phyloP scores from a whole-genome alignment of 2,329 filamentous ascomycete species.

The Lachnellula subtilissima region DNA sequence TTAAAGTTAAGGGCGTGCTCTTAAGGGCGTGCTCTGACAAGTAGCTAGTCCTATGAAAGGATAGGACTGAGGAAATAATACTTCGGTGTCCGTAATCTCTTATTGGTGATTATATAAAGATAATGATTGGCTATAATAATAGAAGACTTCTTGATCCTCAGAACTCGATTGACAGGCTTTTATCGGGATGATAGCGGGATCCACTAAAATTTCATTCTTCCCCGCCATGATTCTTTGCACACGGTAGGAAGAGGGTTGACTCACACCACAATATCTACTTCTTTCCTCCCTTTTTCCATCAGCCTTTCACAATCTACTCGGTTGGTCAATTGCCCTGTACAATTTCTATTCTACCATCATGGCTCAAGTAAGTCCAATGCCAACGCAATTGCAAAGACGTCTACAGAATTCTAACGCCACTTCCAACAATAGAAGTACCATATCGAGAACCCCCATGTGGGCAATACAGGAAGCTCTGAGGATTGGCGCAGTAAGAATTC shows the following conservation, averaged over 20 bases:
- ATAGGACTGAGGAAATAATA: too few species aligned
- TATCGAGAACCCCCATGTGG: slow-evolving; percentile 74
- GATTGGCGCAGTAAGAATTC: slow-evolving; percentile 73
- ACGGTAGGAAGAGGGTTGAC: neutral
- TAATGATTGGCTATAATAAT: too few species aligned
- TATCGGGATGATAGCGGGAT: too few species aligned
- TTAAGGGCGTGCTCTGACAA: too few species aligned
- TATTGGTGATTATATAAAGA: too few species aligned
- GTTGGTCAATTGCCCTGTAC: neutral
- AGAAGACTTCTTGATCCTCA: too few species aligned
- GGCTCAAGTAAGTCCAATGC: slow-evolving; percentile 14
- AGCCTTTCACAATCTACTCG: neutral
- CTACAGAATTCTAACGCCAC: slow-evolving; percentile 10
- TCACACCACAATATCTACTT: neutral
- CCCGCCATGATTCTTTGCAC: neutral
- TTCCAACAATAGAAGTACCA: slow-evolving; percentile 52
- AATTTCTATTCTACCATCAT: slow-evolving; percentile 3
- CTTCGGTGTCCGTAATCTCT: too few species aligned
- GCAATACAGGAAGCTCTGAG: slow-evolving; percentile 68
- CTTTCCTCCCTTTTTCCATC: neutral
- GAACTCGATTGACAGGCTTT: too few species aligned
- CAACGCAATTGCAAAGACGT: too few species aligned
- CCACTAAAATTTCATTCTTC: neutral
- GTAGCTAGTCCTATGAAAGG: too few species aligned
- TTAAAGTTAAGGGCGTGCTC: too few species aligned